Evolutionary conservation across 164 flowering plant species (phyloP).

Genomic region (Vitis rotundifolia): DNA sequence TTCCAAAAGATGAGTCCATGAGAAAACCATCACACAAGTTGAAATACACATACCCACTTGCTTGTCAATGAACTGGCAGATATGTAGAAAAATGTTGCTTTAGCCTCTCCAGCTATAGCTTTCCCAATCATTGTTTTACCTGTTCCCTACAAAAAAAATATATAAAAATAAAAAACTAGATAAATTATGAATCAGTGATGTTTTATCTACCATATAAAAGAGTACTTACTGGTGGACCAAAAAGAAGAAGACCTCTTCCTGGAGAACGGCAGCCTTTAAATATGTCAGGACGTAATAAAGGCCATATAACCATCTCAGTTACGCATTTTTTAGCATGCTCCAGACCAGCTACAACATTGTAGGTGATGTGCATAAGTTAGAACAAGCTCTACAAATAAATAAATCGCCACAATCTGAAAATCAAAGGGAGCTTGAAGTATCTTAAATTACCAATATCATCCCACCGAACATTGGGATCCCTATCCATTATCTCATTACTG

Average conservation of each 20-base stretch:
- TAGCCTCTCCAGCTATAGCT: constrained; percentile 99
- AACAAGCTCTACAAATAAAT: constrained; percentile 6
- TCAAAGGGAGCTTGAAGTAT: constrained; percentile 4
- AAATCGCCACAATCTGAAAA: not conserved
- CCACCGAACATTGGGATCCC: constrained; percentile 98
- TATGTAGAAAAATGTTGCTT: constrained; percentile 98
- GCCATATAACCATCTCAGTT: constrained; percentile 99
- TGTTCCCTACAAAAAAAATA: constrained; percentile 65
- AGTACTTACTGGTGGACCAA: constrained; percentile 94
- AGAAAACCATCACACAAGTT: constrained; percentile 3
- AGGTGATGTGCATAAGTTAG: constrained; percentile 2
- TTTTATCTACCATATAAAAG: not conserved
- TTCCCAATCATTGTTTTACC: constrained; percentile 99
- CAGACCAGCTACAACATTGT: constrained; percentile 73
- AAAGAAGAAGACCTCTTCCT: constrained; percentile 96
- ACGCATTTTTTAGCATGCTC: constrained; percentile 99
- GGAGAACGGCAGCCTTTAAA: constrained; percentile 99
- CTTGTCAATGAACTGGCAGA: constrained; percentile 99
- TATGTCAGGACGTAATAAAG: constrained; percentile 94
- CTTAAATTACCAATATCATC: constrained; percentile 79
- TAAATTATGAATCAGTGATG: not conserved
- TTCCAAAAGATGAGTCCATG: too few relatives aligned
- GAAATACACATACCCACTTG: constrained; percentile 84
- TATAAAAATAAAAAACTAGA: not conserved
- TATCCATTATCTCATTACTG: constrained; percentile 97